A percentile compares a stretch with the other conserved stretches of the same genome.
Evolutionary conservation across 2,329 filamentous ascomycete genomes (phyloP).

Genomic region (Pseudocercospora crystallina): DNA sequence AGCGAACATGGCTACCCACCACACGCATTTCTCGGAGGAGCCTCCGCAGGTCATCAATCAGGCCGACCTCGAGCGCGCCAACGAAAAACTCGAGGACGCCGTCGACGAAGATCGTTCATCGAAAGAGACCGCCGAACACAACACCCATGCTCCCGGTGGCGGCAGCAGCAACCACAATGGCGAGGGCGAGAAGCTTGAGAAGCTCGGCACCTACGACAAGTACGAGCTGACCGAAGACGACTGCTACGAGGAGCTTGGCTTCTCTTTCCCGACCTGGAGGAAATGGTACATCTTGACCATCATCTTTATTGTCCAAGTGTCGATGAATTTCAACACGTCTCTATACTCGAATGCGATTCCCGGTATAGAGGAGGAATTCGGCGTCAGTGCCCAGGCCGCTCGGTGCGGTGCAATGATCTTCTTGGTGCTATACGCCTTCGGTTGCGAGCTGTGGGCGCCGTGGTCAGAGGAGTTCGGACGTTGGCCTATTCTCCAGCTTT

Average conservation of each 20-base stretch:
- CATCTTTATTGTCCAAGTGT: conserved; percentile 55
- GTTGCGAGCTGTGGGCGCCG: conserved; percentile 55
- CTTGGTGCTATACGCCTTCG: conserved; percentile 54
- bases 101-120: conserved; percentile 21
- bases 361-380: conserved; percentile 48
- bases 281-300: conserved; percentile 54
- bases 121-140: conserved; percentile 12
- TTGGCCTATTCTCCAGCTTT: conserved; percentile 53
- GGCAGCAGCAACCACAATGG: conserved; percentile 5
- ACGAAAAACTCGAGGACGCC: conserved; percentile 29
- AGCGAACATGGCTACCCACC: conserved; percentile 7
- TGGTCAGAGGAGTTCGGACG: conserved; percentile 54
- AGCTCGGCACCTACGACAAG: conserved; percentile 42
- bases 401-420: conserved; percentile 52
- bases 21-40: conserved; percentile 30
- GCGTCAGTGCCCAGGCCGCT: conserved; percentile 48
- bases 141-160: conserved; percentile 1
- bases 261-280: conserved; percentile 46
- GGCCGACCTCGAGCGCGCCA: conserved; percentile 28
- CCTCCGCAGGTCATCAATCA: conserved; percentile 31
- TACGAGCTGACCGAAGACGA: conserved; percentile 40
- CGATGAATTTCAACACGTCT: conserved; percentile 61
- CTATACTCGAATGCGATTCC: conserved; percentile 55
- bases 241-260: conserved; percentile 43
- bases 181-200: conserved; percentile 28